Evolutionary conservation across 2,329 filamentous ascomycete species (phyloP), one percentile per base, ranked within the genome.

Genomic region (Botrytis tulipae): DNA sequence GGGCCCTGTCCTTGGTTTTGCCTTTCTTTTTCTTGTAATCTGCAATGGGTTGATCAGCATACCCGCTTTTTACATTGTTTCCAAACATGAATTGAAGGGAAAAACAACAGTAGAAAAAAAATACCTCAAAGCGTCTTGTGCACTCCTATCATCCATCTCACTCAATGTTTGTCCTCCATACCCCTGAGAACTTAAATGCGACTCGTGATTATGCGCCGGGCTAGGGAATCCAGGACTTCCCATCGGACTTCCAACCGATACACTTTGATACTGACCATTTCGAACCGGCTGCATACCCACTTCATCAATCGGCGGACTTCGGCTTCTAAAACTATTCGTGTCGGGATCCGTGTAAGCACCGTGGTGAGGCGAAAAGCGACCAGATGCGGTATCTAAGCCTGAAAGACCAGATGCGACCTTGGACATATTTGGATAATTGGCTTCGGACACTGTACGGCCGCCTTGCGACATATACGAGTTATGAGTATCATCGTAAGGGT

Each of bases 391-490:
- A 37, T 72, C 71, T 32, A 72, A 29, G 20, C 40, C 71, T 12
- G 48, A 25, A 2, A 72, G 37, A 22, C 62, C 62, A 10, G 71
- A 32, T 22, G 71, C 32, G 2, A 72, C 42, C 20, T 79, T 78
- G 22, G 72, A 54, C 73, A 78, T 78, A 29, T 77, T 78, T 5
- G 77, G 67, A 61, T 79, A 77, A 14, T 78, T 63, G 25, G 73
- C 76, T 70, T 79, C 77, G 16, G 76, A 74, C 16, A 77, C 63
- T 4, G 76, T 75, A 1, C 72, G 66, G 16, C 66, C 51, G 5
- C 74, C 68, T 37, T 74, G 51, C 4, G 78, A 74, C 69, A 75
- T 73, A 61, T 78, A 79, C 16, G 77, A 76, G n/a, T 75, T 76
- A 22, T 77, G 75, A 29, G 63, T 62, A 10, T 32, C 20, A 8